phyloP scores from a whole-genome alignment of 495 filamentous ascomycete genomes.

The Talaromyces ruber region DNA sequence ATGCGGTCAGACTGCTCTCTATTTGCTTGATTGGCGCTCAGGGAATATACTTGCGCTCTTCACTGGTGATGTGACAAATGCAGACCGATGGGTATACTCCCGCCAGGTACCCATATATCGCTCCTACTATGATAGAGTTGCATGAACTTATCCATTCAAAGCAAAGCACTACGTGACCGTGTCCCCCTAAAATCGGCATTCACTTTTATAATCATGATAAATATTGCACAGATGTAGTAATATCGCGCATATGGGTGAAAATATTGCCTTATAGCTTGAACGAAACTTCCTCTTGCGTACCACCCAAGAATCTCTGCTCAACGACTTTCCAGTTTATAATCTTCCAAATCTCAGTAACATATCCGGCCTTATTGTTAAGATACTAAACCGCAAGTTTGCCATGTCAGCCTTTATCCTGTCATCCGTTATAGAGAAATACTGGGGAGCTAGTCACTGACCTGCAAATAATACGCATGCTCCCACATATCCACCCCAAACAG shows the following conservation, averaged over 20 bases:
- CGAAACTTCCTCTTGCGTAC: constrained; percentile 9
- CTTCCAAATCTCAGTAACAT: constrained; percentile 90
- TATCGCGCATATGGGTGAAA: too few relatives aligned
- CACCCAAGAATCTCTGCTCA: constrained; percentile 60
- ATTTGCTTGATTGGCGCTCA: not conserved
- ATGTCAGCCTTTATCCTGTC: constrained; percentile 11
- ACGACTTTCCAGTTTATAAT: constrained; percentile 93
- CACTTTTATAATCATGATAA: too few relatives aligned
- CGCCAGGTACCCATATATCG: not conserved
- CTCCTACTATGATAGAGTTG: too few relatives aligned
- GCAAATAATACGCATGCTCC: constrained; percentile 74
- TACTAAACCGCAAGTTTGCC: constrained; percentile 58
- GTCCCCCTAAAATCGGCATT: too few relatives aligned
- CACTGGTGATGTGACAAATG: not conserved
- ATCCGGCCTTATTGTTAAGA: constrained; percentile 92
- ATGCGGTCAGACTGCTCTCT: not conserved
- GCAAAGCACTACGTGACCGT: too few relatives aligned
- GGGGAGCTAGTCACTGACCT: constrained; percentile 29
- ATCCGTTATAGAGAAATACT: constrained; percentile 7
- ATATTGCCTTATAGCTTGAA: not conserved
- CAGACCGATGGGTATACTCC: not conserved
- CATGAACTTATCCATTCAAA: too few relatives aligned
- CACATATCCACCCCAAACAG: constrained; percentile 93
- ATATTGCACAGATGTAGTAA: too few relatives aligned
- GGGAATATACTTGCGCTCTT: not conserved